Evolutionary conservation across 768 basidiomycete species (phyloP).

Genomic region (Phylloporus sp.): DNA sequence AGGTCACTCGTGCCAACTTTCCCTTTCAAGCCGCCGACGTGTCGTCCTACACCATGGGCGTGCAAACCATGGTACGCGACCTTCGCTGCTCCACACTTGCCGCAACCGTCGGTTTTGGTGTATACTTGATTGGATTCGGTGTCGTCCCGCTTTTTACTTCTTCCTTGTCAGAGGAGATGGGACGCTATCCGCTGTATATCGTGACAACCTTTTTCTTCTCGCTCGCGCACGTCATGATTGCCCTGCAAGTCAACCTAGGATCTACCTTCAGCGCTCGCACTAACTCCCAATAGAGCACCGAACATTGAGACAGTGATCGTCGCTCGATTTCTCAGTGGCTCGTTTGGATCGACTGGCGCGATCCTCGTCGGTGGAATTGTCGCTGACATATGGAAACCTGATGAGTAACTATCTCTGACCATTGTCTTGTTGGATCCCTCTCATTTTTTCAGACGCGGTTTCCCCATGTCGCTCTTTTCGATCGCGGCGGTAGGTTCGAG

Average conservation of each 20-base stretch:
- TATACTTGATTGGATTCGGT: slow-evolving; percentile 59
- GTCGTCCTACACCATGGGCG: slow-evolving; percentile 52
- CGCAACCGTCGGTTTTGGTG: slow-evolving; percentile 45
- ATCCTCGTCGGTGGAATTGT: slow-evolving; percentile 75
- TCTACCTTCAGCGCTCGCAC: background rate
- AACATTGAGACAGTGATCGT: slow-evolving; percentile 60
- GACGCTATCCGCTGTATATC: slow-evolving; percentile 56
- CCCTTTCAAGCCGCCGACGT: slow-evolving; percentile 41
- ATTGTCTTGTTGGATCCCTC: background rate
- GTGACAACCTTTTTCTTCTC: slow-evolving; percentile 46
- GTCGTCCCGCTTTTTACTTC: slow-evolving; percentile 61
- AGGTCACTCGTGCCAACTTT: background rate
- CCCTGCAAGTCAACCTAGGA: slow-evolving; percentile 20
- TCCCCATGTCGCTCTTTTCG: slow-evolving; percentile 75
- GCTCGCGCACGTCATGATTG: slow-evolving; percentile 43
- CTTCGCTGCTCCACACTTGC: slow-evolving; percentile 41
- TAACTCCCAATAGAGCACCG: slow-evolving; percentile 28
- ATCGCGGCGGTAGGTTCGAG: slow-evolving; percentile 54
- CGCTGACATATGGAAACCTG: slow-evolving; percentile 61
- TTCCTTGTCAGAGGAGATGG: slow-evolving; percentile 70
- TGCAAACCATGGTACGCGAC: slow-evolving; percentile 48
- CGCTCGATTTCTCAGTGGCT: slow-evolving; percentile 60
- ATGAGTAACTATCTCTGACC: slow-evolving; percentile 42
- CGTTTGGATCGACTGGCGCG: slow-evolving; percentile 63
- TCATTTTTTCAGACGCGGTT: slow-evolving; percentile 51